Base-by-base conservation (phyloP, 257 asterid species). In the Eucommia ulmoides region DNA sequence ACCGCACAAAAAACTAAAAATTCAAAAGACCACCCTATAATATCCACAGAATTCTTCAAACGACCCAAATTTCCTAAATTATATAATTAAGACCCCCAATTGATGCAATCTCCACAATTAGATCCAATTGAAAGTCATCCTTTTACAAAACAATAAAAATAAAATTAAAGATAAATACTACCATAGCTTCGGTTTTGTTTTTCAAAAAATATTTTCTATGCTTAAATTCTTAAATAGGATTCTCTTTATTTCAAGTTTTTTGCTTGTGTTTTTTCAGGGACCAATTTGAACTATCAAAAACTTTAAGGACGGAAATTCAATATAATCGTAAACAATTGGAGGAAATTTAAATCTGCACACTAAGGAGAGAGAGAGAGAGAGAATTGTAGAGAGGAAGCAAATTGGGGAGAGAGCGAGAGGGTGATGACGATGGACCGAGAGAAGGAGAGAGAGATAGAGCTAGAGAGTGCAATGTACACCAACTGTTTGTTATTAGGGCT, bases 401-500 rank as follows among this genome's bases (percentile, higher is more conserved):
- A 19, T 20, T 7, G 12, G 38, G 7, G 38, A 29, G 25, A 24
- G 29, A 51, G 41, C 14, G 59, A 47, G 69, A 61, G 73, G 66
- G 71, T 74, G 62, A 86, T 83, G 96, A 81, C 93, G 85, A 91
- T 91, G 99, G 99, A 91, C 73, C 74, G 97, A 46, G 99, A 91
- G 68, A 91, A 91, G 88, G 99, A 91, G 74, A 74, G 99, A 63
- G 99, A 91, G 71, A 82, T 86, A 23, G 99, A 91, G 81, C 88
- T 91, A 50, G 99, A 91, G 81, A 91, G 93, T 66, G 97, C 99
- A 81, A 86, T 91, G 99, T 83, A 91, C 83, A 91, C 97, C n/a
- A 91, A 86, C 74, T 91, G 99, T 67, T 75, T 91, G 93, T 55
- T 91, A 54, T 81, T 91, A 35, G 97, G 97, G 18, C 59, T 91